These are phyloP conservation scores for Aspergillus nidulans DNA, from an alignment of 495 filamentous ascomycete genomes.

Conservation along the genomic window DNA sequence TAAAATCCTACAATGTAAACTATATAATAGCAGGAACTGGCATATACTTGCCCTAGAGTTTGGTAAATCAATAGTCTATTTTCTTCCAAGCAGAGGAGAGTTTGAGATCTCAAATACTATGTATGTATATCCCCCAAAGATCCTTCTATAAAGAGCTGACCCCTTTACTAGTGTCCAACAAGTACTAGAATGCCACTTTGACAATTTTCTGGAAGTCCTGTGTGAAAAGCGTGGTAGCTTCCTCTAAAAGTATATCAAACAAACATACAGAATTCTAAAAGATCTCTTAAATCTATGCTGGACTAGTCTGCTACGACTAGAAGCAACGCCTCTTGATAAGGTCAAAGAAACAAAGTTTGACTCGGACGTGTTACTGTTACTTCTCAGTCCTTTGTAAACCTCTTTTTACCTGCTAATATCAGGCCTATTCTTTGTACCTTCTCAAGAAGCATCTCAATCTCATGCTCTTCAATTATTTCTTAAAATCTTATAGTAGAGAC, in stretches of 20 bases:
- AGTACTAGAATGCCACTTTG: not conserved
- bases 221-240: not conserved
- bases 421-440: not conserved
- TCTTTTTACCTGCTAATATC: not conserved
- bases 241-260: not conserved
- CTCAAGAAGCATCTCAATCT: not conserved
- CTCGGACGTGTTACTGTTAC: not conserved
- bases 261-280: slow-evolving; percentile 1
- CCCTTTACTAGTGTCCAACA: not conserved
- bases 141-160: not conserved
- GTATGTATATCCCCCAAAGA: not conserved
- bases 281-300: slow-evolving; percentile 12
- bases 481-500: not conserved
- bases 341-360: not conserved
- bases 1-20: not conserved
- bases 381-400: not conserved
- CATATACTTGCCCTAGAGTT: slow-evolving; percentile 1
- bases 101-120: slow-evolving; percentile 2
- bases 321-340: not conserved
- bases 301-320: not conserved
- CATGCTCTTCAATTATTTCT: not conserved
- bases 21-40: slow-evolving; percentile 1
- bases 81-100: slow-evolving; percentile 1
- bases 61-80: slow-evolving; percentile 4
- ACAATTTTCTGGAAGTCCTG: not conserved